A percentile compares a stretch with the other conserved stretches of the same genome.
These are phyloP conservation scores for Leccinum huronense DNA, from an alignment of 1,284 basidiomycete species.

Conservation along the genomic window DNA sequence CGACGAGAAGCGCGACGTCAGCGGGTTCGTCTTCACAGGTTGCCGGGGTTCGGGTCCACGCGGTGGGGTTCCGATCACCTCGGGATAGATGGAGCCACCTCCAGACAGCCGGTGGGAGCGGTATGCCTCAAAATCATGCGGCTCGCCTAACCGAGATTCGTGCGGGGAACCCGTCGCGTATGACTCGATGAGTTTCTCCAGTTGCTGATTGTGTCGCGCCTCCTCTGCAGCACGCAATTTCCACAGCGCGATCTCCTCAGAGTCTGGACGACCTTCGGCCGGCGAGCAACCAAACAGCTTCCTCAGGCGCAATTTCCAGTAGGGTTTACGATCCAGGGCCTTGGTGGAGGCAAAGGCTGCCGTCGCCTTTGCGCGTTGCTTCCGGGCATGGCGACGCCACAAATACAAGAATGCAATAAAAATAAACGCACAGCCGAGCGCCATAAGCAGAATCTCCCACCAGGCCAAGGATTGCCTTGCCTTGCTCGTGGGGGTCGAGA, in stretches of 20 bases:
- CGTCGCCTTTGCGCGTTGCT: conserved; percentile 63
- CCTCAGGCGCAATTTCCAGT: conserved; percentile 56
- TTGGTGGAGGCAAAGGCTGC: conserved; percentile 62
- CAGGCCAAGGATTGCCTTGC: conserved; percentile 49
- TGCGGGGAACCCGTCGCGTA: conserved; percentile 43
- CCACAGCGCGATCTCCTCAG: conserved; percentile 44
- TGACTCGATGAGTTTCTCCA: conserved; percentile 50
- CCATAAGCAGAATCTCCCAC: conserved; percentile 84
- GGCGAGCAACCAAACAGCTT: conserved; percentile 53
- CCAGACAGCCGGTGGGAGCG: conserved; percentile 42
- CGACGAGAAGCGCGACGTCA: conserved; percentile 47
- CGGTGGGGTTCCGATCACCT: conserved; percentile 60
- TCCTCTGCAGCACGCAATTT: conserved; percentile 49
- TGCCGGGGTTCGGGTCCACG: conserved; percentile 63
- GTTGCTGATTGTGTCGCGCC: conserved; percentile 48
- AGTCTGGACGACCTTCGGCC: conserved; percentile 32
- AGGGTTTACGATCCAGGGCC: conserved; percentile 44
- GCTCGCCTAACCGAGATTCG: conserved; percentile 26
- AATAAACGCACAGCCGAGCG: conserved; percentile 75
- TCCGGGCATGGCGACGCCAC: conserved; percentile 68
- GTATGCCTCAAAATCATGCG: conserved; percentile 29
- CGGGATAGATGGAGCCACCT: conserved; percentile 62
- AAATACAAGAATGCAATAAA: conserved; percentile 62
- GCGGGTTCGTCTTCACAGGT: conserved; percentile 53
- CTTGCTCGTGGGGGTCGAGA: conserved; percentile 45